Evolutionary conservation across 371 early-diverging fungal genomes (phyloP).

Genomic region (Mucor indicus): DNA sequence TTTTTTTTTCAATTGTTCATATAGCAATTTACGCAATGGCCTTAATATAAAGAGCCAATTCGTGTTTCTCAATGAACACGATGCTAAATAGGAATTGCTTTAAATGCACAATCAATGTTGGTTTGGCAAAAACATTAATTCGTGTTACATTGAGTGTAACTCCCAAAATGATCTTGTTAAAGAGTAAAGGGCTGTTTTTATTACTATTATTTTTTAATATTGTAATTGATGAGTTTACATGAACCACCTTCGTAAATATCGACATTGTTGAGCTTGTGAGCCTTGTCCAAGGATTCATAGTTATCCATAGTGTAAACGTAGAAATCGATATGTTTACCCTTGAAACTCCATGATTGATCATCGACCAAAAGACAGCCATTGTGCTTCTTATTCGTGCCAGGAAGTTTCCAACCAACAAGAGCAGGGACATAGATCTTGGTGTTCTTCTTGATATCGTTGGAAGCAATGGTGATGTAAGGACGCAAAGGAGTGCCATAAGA

Average conservation of each 20-base stretch:
- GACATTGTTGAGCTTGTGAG: slow-evolving; percentile 29
- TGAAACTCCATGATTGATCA: slow-evolving; percentile 52
- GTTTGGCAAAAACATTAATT: no score
- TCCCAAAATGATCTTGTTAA: no score
- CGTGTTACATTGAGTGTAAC: no score
- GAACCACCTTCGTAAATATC: slow-evolving; percentile 50
- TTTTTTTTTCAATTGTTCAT: no score
- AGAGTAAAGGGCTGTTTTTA: no score
- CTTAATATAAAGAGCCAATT: no score
- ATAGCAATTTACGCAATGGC: no score
- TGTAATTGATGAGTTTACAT: slow-evolving; percentile 46
- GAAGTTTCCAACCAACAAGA: slow-evolving; percentile 44
- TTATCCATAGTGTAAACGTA: slow-evolving; percentile 36
- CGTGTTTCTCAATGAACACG: no score
- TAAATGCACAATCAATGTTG: no score
- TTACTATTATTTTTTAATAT: no score
- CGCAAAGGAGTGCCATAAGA: slow-evolving; percentile 43
- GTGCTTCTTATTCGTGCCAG: slow-evolving; percentile 41
- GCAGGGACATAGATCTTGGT: slow-evolving; percentile 52
- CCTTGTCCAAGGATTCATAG: slow-evolving; percentile 33
- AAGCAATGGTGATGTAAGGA: slow-evolving; percentile 43
- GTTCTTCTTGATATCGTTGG: slow-evolving; percentile 43
- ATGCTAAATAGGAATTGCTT: no score
- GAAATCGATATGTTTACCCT: slow-evolving; percentile 43
- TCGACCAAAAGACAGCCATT: slow-evolving; percentile 50